A percentile compares a stretch with the other conserved stretches of the same genome.
Conservation (phyloP, 805 yeast species). For the Metschnikowia continentalis region DNA sequence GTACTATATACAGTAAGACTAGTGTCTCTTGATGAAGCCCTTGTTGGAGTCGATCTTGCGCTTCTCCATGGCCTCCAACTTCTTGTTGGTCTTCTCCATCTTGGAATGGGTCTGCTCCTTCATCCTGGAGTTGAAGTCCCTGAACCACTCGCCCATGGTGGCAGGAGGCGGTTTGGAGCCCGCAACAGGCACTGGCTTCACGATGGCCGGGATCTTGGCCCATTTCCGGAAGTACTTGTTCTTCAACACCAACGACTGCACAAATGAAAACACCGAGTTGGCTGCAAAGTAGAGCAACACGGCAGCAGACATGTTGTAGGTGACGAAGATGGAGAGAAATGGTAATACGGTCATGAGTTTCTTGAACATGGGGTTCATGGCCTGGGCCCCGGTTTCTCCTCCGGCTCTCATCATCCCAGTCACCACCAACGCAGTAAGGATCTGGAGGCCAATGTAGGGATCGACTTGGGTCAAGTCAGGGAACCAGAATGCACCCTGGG, state of each 20-base stretch:
- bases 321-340: conserved; percentile 77
- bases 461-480: conserved; percentile 75
- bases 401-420: conserved; percentile 75
- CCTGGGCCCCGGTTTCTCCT: conserved; percentile 84
- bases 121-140: conserved; percentile 28
- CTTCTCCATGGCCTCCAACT: conserved; percentile 35
- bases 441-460: conserved; percentile 86
- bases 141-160: conserved; percentile 36
- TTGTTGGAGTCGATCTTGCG: conserved; percentile 27
- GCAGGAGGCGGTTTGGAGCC: conserved; percentile 27
- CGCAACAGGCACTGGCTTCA: conserved; percentile 44
- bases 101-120: conserved; percentile 31
- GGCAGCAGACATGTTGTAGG: conserved; percentile 81
- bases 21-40: conserved; percentile 40
- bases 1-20: conserved; percentile 4
- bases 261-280: conserved; percentile 68
- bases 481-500: conserved; percentile 85
- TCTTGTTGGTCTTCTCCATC: conserved; percentile 32
- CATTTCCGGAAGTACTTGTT: conserved; percentile 52
- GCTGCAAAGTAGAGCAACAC: conserved; percentile 82
- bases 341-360: conserved; percentile 72
- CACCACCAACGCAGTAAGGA: conserved; percentile 74
- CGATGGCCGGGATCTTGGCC: conserved; percentile 58
- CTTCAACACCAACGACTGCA: conserved; percentile 68
- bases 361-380: conserved; percentile 55